Percentiles rank a stretch among this genome's conserved stretches.
These are phyloP conservation scores for Neoarthrinium moseri DNA, from an alignment of 2,329 filamentous ascomycete species.

Conservation along the genomic window DNA sequence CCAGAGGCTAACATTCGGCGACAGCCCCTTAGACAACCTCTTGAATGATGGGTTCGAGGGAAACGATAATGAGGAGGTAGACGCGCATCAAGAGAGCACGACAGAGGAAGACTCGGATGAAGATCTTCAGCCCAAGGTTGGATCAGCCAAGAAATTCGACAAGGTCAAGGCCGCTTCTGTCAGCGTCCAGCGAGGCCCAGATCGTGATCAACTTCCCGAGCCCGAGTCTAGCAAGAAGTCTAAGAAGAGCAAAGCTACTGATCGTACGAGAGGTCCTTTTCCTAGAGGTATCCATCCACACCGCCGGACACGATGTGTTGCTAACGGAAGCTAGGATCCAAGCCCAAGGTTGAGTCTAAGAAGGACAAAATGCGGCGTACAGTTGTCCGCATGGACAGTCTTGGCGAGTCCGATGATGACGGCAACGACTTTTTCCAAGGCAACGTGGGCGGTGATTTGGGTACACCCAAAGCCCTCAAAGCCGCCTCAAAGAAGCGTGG, in stretches of 20 bases:
- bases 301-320: not conserved
- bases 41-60: too few species aligned
- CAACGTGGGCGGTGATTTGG: too few species aligned
- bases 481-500: not conserved
- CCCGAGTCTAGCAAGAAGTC: not conserved
- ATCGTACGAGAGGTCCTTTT: not conserved
- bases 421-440: not conserved
- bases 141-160: too few species aligned
- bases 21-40: not conserved
- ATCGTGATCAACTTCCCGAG: not conserved
- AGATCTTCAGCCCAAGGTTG: too few species aligned
- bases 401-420: not conserved
- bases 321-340: not conserved
- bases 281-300: not conserved
- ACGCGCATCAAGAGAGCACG: too few species aligned
- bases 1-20: not conserved
- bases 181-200: not conserved
- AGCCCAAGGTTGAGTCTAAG: not conserved
- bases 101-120: too few species aligned
- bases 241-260: not conserved
- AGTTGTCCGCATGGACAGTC: not conserved
- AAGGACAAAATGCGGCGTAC: not conserved
- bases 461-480: not conserved
- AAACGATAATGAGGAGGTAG: too few species aligned
- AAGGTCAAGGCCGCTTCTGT: not conserved